phyloP scores from a whole-genome alignment of 2,329 filamentous ascomycete genomes.

The Thelonectria blattea region DNA sequence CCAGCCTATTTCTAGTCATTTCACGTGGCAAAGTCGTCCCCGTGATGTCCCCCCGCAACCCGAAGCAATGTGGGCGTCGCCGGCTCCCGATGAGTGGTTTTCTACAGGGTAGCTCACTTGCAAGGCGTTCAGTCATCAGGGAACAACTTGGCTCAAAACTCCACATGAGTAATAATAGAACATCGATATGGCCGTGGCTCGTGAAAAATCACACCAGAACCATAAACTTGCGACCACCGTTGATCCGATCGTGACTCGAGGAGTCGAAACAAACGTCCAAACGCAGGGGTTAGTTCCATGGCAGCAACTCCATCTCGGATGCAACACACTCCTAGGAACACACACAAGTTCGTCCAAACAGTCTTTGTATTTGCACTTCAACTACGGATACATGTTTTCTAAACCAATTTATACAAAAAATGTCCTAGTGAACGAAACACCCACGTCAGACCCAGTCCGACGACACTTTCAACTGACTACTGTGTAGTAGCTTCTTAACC shows the following conservation, averaged over 20 bases:
- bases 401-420: background rate
- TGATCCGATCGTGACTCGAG: background rate
- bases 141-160: background rate
- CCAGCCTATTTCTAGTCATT: background rate
- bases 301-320: background rate
- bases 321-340: background rate
- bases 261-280: background rate
- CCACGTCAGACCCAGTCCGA: background rate
- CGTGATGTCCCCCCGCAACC: conserved; percentile 2
- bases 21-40: background rate
- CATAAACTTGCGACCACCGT: background rate
- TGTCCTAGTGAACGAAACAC: background rate
- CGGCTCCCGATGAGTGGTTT: background rate
- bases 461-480: no score
- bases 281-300: background rate
- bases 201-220: background rate
- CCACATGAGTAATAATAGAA: background rate
- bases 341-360: background rate
- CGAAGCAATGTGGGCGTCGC: background rate
- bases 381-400: background rate
- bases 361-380: background rate
- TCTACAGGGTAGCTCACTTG: conserved; percentile 6
- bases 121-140: background rate
- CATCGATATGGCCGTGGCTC: background rate
- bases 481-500: conserved; percentile 21